Percentiles rank a stretch among this genome's conserved stretches.
phyloP scores from a whole-genome alignment of 352 stramenopile genomes.

The Halophytophthora polymorphica region DNA sequence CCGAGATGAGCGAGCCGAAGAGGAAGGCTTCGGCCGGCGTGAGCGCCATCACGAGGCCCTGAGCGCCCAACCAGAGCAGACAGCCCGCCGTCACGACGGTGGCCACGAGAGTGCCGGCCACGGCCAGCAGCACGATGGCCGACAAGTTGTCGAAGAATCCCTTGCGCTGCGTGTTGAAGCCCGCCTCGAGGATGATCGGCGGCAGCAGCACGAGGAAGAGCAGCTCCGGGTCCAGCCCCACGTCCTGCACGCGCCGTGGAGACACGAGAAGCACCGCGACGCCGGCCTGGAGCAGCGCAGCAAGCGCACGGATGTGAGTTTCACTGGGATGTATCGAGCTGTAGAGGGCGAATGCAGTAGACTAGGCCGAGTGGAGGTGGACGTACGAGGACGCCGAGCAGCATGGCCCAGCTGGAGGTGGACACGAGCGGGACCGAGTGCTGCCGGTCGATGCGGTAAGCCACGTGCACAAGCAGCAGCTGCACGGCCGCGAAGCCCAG shows the following conservation, averaged over 20 bases:
- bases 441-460: conserved; percentile 48
- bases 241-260: conserved; percentile 22
- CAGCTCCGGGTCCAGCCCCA: conserved; percentile 42
- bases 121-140: conserved; percentile 37
- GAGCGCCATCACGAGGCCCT: conserved; percentile 36
- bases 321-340: too few relatives aligned
- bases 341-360: too few relatives aligned
- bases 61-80: conserved; percentile 38
- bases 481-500: conserved; percentile 44
- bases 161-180: conserved; percentile 63
- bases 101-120: conserved; percentile 51
- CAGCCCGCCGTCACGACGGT: conserved; percentile 43
- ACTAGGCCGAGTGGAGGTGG: too few relatives aligned
- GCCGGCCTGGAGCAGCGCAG: background rate
- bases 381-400: conserved; percentile 44
- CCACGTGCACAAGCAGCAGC: conserved; percentile 50
- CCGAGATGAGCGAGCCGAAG: conserved; percentile 77
- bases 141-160: conserved; percentile 52
- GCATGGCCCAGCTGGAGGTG: conserved; percentile 50
- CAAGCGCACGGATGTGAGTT: background rate
- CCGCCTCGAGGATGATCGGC: conserved; percentile 64
- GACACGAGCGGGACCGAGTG: conserved; percentile 38
- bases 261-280: background rate
- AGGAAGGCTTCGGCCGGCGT: conserved; percentile 62
- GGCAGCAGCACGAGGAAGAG: conserved; percentile 60